These are phyloP conservation scores for Nemania bipapillata DNA, from an alignment of 2,329 filamentous ascomycete species.

Conservation along the genomic window DNA sequence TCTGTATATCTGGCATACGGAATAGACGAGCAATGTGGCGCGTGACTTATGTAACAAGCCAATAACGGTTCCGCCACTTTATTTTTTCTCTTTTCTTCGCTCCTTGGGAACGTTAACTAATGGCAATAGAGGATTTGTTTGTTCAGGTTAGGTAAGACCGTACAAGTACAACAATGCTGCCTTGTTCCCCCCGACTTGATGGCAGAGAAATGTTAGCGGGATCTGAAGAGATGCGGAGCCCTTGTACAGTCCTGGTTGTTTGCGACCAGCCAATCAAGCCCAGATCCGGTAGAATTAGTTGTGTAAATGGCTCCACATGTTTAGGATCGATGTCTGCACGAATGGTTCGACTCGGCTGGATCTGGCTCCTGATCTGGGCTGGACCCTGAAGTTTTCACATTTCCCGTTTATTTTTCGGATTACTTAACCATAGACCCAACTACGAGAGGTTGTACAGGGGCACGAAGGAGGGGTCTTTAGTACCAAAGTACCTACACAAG, in stretches of 20 bases:
- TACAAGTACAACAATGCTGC: not conserved
- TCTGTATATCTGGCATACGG: not conserved
- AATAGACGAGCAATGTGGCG: not conserved
- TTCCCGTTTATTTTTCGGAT: slow-evolving; percentile 9
- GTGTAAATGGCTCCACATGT: slow-evolving; percentile 12
- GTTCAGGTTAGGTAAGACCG: no score
- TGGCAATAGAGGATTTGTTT: no score
- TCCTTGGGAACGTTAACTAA: not conserved
- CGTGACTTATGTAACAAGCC: not conserved
- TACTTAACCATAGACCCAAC: not conserved
- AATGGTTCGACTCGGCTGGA: slow-evolving; percentile 26
- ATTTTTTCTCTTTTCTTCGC: not conserved
- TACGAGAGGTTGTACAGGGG: not conserved
- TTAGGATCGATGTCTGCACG: slow-evolving; percentile 21
- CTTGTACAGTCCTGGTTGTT: not conserved
- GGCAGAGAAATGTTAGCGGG: slow-evolving; percentile 9
- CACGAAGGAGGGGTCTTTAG: slow-evolving; percentile 1
- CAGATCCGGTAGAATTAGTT: not conserved
- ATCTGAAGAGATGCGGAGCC: slow-evolving; percentile 4
- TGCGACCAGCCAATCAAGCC: slow-evolving; percentile 13
- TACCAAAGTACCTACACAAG: not conserved
- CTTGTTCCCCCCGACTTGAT: not conserved
- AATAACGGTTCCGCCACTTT: not conserved
- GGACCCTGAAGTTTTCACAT: slow-evolving; percentile 20
- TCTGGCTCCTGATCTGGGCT: slow-evolving; percentile 20